A percentile compares a stretch with the other conserved stretches of the same genome.
phyloP scores from a whole-genome alignment of 2,329 filamentous ascomycete genomes.

The Penicillium sclerotigenum region DNA sequence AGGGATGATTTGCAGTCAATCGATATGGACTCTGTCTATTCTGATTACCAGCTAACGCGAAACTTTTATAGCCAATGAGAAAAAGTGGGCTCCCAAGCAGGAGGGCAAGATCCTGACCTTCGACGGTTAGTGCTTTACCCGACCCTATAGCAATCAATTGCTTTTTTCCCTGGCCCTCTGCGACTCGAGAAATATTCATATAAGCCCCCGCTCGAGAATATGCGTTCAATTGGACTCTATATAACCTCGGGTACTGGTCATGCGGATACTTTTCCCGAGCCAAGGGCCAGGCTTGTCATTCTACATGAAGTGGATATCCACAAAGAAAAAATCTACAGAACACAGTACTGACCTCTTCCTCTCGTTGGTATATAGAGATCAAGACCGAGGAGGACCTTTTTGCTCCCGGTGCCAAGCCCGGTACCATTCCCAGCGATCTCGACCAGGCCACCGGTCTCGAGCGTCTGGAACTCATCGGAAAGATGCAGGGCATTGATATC shows the following conservation, averaged over 20 bases:
- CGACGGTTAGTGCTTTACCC: conserved; percentile 39
- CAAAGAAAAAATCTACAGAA: not conserved
- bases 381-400: conserved; percentile 77
- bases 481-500: conserved; percentile 97
- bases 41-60: conserved; percentile 24
- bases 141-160: conserved; percentile 14
- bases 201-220: not conserved
- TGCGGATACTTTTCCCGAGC: conserved; percentile 11
- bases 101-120: conserved; percentile 45
- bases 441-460: conserved; percentile 97
- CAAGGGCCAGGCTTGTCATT: conserved; percentile 4
- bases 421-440: conserved; percentile 86
- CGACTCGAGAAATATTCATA: not conserved
- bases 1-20: conserved; percentile 17
- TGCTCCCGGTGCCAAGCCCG: conserved; percentile 73
- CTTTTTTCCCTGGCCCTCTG: conserved; percentile 8
- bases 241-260: conserved; percentile 10
- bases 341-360: conserved; percentile 23
- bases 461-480: conserved; percentile 96
- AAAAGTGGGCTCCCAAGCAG: conserved; percentile 42
- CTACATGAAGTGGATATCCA: not conserved
- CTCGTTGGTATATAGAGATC: conserved; percentile 62
- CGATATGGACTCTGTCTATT: not conserved
- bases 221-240: conserved; percentile 12
- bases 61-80: conserved; percentile 32